Conservation (phyloP, 306 rosid genomes). For the Citrullus mucosospermus region DNA sequence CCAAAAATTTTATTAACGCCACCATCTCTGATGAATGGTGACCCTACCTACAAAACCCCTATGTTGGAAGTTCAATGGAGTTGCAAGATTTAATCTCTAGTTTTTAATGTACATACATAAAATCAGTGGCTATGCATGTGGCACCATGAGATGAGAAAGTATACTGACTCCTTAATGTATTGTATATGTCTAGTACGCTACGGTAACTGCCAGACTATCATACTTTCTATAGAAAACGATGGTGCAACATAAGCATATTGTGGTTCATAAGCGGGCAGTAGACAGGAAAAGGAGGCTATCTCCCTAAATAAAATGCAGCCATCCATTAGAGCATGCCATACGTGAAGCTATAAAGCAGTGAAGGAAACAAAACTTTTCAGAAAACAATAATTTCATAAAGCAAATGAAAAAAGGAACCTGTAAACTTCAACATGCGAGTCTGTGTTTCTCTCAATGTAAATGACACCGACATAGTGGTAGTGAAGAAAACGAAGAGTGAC, state of each 20-base stretch:
- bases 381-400: background rate
- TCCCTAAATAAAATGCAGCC: background rate
- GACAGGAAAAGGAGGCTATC: background rate
- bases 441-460: conserved; percentile 98
- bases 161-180: background rate
- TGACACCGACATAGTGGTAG: conserved; percentile 97
- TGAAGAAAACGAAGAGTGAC: conserved; percentile 95
- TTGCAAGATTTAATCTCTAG: background rate
- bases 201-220: background rate
- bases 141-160: conserved; percentile 4
- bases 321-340: background rate
- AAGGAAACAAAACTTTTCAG: background rate
- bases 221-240: background rate
- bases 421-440: conserved; percentile 98
- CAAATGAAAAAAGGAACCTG: conserved; percentile 30
- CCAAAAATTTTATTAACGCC: background rate
- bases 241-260: background rate
- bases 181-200: background rate
- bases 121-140: background rate
- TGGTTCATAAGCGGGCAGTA: background rate
- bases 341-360: background rate
- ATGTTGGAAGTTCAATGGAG: background rate
- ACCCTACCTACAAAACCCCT: background rate
- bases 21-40: background rate
- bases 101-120: background rate